Evolutionary conservation across 257 asterid species (phyloP).

Genomic region (Datura wrightii): DNA sequence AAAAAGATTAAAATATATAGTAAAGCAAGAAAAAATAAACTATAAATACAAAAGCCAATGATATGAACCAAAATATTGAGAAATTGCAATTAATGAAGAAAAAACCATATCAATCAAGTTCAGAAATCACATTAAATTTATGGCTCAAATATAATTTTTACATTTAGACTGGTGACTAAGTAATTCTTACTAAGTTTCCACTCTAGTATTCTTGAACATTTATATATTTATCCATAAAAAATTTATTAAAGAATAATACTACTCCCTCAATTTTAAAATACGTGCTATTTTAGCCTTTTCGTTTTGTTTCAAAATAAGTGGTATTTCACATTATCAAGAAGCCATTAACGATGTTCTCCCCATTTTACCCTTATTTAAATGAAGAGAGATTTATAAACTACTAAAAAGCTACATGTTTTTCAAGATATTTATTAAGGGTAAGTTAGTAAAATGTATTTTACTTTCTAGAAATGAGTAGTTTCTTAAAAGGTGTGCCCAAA

Average conservation of each 20-base stretch:
- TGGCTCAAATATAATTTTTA: slow-evolving; percentile 9
- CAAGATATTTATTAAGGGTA: no score
- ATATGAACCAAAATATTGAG: background rate
- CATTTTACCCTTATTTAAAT: no score
- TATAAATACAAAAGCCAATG: background rate
- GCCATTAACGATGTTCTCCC: no score
- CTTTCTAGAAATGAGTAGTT: no score
- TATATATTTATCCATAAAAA: background rate
- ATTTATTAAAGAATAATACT: slow-evolving; percentile 1
- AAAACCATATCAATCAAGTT: slow-evolving; percentile 7
- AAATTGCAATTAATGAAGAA: background rate
- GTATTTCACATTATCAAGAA: background rate
- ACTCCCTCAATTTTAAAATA: no score
- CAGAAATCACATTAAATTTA: background rate
- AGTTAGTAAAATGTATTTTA: no score
- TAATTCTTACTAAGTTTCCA: background rate
- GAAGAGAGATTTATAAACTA: no score
- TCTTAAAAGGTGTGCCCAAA: no score
- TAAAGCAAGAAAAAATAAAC: background rate
- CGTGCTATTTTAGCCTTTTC: no score
- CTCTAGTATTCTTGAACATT: background rate
- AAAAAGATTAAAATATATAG: background rate
- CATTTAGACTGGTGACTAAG: background rate
- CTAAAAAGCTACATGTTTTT: no score
- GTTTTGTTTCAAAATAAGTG: no score